Evolutionary conservation across 2,329 filamentous ascomycete species (phyloP).

Genomic region (Sarocladium brachiariae): DNA sequence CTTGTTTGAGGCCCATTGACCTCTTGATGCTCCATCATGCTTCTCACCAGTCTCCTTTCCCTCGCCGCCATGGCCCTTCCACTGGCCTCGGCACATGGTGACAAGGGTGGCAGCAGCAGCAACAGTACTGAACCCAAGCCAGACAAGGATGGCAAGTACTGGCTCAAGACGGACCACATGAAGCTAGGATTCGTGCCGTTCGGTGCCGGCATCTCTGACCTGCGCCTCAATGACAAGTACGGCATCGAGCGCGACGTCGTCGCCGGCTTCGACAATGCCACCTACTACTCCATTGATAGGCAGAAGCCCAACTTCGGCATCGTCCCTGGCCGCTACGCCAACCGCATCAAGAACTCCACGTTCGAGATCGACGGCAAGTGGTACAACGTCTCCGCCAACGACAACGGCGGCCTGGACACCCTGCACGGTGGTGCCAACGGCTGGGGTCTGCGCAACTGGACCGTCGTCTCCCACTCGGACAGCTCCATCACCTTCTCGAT

Average conservation of each 20-base stretch:
- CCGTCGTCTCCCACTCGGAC: slow-evolving; percentile 59
- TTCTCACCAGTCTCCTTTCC: slow-evolving; percentile 11
- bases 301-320: slow-evolving; percentile 65
- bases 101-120: too few relatives aligned
- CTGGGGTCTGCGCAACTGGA: slow-evolving; percentile 76
- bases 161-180: slow-evolving; percentile 60
- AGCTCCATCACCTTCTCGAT: slow-evolving; percentile 70
- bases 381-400: slow-evolving; percentile 57
- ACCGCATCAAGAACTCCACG: slow-evolving; percentile 71
- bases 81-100: slow-evolving; percentile 14
- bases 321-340: slow-evolving; percentile 71
- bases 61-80: slow-evolving; percentile 15
- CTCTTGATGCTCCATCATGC: slow-evolving; percentile 16
- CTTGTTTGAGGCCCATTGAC: neutral
- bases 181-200: slow-evolving; percentile 66
- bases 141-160: slow-evolving; percentile 62
- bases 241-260: slow-evolving; percentile 65
- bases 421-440: slow-evolving; percentile 64
- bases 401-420: slow-evolving; percentile 55
- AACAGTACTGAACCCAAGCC: slow-evolving; percentile 26
- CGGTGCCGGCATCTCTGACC: slow-evolving; percentile 64
- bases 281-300: slow-evolving; percentile 57
- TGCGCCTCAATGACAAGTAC: slow-evolving; percentile 62
- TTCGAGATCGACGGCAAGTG: slow-evolving; percentile 59
- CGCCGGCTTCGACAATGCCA: slow-evolving; percentile 69